Evolutionary conservation across 371 early-diverging fungal species (phyloP), one percentile per base, ranked within the genome.

Genomic region (Furculomyces boomerangus): DNA sequence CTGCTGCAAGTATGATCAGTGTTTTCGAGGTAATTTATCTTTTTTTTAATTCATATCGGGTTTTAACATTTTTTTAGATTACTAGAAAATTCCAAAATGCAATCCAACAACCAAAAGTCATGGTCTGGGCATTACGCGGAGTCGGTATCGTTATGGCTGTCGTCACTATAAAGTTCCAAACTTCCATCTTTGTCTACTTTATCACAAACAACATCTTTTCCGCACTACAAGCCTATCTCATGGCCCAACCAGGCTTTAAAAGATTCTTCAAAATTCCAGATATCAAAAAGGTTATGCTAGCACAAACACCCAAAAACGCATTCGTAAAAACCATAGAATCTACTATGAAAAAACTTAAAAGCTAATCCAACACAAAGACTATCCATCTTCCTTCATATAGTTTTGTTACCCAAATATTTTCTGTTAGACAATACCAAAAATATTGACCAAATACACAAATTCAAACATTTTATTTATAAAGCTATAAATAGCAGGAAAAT

Each of bases 181-280:
- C 88, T 43, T 83, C 81, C 24, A 75, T 93, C 22, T 87, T 89
- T 70, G 71, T 88, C 30, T 90, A 90, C 67, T 90, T 89, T 88
- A 64, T 86, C 47, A 74, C 82, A 20, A 81, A 81, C 54, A 88
- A 86, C 64, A 16, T 72, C 2, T 75, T 81, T 60, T 84, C 88
- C 2, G 70, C 84, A 20, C 61, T 65, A 20, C 91, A 88, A 68
- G 74, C 81, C 48, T 56, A 77, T 30, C 63, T 79, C 25, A 67
- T 90, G 46, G 76, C 74, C 62, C 60, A 68, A 27, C 75, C 79
- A 10, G 26, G 64, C 16, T 68, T 89, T 25, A 78, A 86, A 53
- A 62, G 40, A 0, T 14, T 40, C 26, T 58, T 70, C 43, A 54
- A 57, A 22, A 67, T 78, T 28, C 64, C 62, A 2, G 56, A 32